Conservation (phyloP, 2,329 filamentous ascomycete genomes). For the Sporothrix curviconia region DNA sequence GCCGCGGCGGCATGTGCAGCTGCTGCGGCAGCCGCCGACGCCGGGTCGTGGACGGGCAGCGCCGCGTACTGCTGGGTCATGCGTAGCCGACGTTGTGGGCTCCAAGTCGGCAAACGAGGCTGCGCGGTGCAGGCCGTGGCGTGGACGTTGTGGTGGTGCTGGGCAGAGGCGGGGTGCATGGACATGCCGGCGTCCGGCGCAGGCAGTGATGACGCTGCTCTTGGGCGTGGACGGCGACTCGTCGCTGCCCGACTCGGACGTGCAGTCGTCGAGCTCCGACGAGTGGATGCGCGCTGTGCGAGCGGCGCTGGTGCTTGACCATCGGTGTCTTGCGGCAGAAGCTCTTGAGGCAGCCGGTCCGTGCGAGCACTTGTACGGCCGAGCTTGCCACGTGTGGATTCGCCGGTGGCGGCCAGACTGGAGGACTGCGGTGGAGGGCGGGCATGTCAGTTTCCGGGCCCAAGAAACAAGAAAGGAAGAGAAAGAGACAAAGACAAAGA, state of each 20-base stretch:
- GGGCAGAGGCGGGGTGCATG: too few species aligned
- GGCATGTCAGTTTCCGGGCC: too few species aligned
- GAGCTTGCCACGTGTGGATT: constrained; percentile 60
- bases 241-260: constrained; percentile 51
- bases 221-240: constrained; percentile 55
- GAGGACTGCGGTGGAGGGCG: constrained; percentile 51
- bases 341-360: constrained; percentile 58
- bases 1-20: constrained; percentile 35
- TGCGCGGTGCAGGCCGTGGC: constrained; percentile 42
- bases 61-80: constrained; percentile 34
- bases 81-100: constrained; percentile 38
- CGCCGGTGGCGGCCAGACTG: constrained; percentile 59
- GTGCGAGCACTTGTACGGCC: constrained; percentile 58
- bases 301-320: constrained; percentile 60
- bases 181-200: too few species aligned
- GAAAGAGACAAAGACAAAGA: too few species aligned
- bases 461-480: too few species aligned
- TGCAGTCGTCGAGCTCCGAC: constrained; percentile 49
- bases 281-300: constrained; percentile 52
- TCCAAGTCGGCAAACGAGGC: constrained; percentile 50
- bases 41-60: constrained; percentile 44
- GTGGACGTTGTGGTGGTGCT: not conserved
- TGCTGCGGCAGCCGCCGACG: constrained; percentile 35
- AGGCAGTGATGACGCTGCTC: constrained; percentile 47
- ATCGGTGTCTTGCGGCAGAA: constrained; percentile 68